Evolutionary conservation across 2,329 filamentous ascomycete genomes (phyloP), one percentile per base, ranked within the genome.

Genomic region (Colletotrichum aenigma): DNA sequence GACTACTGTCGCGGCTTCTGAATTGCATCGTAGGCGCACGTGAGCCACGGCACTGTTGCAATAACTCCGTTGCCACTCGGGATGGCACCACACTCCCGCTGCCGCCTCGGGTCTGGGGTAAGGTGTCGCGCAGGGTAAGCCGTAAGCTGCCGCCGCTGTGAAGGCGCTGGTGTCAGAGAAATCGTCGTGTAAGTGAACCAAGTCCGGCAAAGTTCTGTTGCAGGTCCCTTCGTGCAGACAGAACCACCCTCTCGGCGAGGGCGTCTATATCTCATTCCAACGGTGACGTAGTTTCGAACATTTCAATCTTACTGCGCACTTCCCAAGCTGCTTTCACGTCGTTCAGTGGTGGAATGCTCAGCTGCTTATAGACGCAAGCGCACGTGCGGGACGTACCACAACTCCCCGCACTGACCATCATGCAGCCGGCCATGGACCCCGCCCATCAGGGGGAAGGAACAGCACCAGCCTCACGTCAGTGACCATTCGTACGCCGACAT

Each of bases 401-500:
- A 4, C 24, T 24, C 7, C 64, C 58, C 74, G 74, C 74, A 76
- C 73, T 69, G 74, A 76, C 74, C 74, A 76, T 55, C 69, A 55
- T 71, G 72, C 68, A 75, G 62, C 72, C 43, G 56, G 30, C 65
- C 58, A 70, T 52, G 43, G 43, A 52, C 69, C 65, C 70, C 38
- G 64, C 70, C 65, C 70, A 48, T 76, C 64, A 74, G 65, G 74
- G 74, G 64, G 24, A 67, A 73, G 64, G 69, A 67, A 73, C 43
- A 52, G 43, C 43, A 28, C 34, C 64, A 74, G 74, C 70, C 74
- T 76, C 74, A 76, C 66, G 58, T 69, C 70, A 69, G 65, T 65
- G 73, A 70, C 74, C 74, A 69, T 69, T 76, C 74, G 74, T 69
- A 58, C 70, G 43, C 43, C 70, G 28, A 58, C 55, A 34, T 65